Percentiles rank a stretch among this genome's conserved stretches.
These are phyloP conservation scores for Xylaria sp. DNA, from an alignment of 2,329 filamentous ascomycete species.

Conservation along the genomic window DNA sequence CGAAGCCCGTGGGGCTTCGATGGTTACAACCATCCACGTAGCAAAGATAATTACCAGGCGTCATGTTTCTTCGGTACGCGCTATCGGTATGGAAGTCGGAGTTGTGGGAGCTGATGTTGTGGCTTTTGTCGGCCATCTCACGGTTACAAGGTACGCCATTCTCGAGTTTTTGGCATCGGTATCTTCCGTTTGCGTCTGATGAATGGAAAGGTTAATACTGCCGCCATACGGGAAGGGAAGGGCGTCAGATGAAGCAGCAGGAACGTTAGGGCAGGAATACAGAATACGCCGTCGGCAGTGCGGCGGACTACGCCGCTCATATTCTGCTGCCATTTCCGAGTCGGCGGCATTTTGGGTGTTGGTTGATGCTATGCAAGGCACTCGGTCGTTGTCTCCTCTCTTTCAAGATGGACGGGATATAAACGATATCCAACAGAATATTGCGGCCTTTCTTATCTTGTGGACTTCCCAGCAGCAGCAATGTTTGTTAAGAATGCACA, in stretches of 20 bases:
- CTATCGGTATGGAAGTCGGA: conserved; percentile 7
- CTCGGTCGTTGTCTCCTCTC: background rate
- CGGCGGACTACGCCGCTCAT: conserved; percentile 8
- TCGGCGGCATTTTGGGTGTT: conserved; percentile 17
- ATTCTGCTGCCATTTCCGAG: conserved; percentile 3
- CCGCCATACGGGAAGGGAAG: background rate
- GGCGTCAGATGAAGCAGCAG: background rate
- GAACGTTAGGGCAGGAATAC: background rate
- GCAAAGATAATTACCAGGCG: background rate
- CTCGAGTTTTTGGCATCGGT: conserved; percentile 5
- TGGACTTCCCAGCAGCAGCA: background rate
- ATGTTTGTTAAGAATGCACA: background rate
- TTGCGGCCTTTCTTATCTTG: background rate
- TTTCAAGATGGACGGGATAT: background rate
- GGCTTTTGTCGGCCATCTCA: background rate
- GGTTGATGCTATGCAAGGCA: background rate
- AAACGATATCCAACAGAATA: background rate
- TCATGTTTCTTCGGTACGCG: conserved; percentile 12
- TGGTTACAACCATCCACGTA: background rate
- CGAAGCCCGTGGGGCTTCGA: conserved; percentile 7
- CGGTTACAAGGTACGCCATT: conserved; percentile 18
- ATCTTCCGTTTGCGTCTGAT: conserved; percentile 24
- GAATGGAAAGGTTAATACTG: background rate
- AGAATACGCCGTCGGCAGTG: conserved; percentile 19
- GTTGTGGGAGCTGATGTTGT: conserved; percentile 26